Conservation (phyloP, 441 rosid species). For the Breynia disticha region DNA sequence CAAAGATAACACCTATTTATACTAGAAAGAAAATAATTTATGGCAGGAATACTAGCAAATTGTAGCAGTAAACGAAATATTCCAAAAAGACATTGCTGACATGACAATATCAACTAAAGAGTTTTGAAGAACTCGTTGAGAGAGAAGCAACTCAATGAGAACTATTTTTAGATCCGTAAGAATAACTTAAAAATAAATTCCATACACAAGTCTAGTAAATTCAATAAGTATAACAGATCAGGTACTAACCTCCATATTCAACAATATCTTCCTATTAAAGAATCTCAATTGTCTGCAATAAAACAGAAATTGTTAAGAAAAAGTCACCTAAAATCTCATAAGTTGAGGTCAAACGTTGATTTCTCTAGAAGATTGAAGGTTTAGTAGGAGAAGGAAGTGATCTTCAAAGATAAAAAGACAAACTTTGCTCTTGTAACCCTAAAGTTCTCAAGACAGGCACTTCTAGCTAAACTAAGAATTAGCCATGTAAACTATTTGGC, state of each 20-base stretch:
- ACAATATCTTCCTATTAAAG: conserved; percentile 59
- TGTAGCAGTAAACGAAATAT: neutral
- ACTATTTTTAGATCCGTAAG: neutral
- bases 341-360: neutral
- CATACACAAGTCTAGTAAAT: no score
- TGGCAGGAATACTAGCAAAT: neutral
- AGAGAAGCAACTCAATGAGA: neutral
- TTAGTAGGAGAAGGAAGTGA: neutral
- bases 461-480: no score
- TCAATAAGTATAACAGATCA: neutral
- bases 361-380: neutral
- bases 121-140: neutral
- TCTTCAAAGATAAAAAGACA: no score
- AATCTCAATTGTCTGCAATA: conserved; percentile 64
- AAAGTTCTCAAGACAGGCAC: no score
- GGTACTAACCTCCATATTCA: conserved; percentile 65
- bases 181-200: neutral
- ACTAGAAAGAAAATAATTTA: neutral
- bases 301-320: neutral
- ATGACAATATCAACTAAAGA: neutral
- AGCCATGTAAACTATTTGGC: no score
- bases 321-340: neutral
- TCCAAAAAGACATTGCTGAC: neutral
- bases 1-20: neutral
- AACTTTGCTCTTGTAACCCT: no score